Conservation (phyloP, 2,329 filamentous ascomycete genomes). For the Apiospora malaysiana region DNA sequence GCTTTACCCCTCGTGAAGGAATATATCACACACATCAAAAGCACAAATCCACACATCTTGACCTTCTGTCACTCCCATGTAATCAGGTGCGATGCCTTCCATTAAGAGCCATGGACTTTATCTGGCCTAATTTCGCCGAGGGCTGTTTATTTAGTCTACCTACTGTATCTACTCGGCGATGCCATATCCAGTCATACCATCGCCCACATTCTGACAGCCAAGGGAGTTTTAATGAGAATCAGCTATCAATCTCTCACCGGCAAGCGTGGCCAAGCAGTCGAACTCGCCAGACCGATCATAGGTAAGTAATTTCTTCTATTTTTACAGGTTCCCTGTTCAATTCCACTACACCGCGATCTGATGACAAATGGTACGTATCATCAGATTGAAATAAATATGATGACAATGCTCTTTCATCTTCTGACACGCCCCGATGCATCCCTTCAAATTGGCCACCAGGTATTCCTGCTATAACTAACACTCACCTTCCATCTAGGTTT, state of each 20-base stretch:
- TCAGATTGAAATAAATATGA: not conserved
- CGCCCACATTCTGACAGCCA: not conserved
- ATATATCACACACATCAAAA: no score
- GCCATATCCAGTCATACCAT: not conserved
- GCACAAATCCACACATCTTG: not conserved
- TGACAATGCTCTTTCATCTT: no score
- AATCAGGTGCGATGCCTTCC: not conserved
- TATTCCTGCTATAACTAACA: not conserved
- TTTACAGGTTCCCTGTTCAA: not conserved
- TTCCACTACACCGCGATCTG: not conserved
- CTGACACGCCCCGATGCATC: not conserved
- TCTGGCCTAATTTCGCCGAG: not conserved
- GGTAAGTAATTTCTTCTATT: not conserved
- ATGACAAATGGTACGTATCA: not conserved
- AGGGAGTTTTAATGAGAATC: not conserved
- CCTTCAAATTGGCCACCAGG: not conserved
- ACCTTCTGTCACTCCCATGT: not conserved
- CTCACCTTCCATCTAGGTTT: not conserved
- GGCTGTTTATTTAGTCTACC: not conserved
- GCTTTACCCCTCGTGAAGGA: no score
- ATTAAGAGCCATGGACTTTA: not conserved
- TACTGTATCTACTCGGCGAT: not conserved
- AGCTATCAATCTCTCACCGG: not conserved
- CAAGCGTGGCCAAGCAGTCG: not conserved
- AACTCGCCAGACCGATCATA: not conserved